phyloP scores from a whole-genome alignment of 1,139 yeast genomes.

The Yamadazyma buinensis region DNA sequence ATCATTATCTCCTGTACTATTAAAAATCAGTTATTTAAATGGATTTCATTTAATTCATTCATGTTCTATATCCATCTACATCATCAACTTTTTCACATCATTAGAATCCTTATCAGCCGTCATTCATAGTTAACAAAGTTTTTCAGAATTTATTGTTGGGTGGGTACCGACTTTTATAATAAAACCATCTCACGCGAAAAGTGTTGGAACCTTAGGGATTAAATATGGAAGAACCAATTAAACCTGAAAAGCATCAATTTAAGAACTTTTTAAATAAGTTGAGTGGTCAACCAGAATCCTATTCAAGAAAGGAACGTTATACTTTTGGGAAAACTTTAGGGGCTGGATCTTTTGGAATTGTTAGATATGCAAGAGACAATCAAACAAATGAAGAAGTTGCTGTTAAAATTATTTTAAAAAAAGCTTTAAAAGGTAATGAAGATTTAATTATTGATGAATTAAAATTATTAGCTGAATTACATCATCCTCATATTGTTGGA shows the following conservation, averaged over 20 bases:
- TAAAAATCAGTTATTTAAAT: too few relatives aligned
- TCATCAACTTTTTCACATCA: too few relatives aligned
- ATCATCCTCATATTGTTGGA: conserved; percentile 79
- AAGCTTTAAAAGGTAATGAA: conserved; percentile 74
- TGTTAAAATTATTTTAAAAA: conserved; percentile 77
- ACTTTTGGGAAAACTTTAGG: conserved; percentile 79
- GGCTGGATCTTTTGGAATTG: conserved; percentile 91
- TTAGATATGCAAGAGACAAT: conserved; percentile 65
- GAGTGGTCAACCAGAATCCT: conserved; percentile 72
- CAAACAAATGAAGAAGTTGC: conserved; percentile 73
- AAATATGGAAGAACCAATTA: conserved; percentile 6
- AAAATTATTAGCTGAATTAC: conserved; percentile 55
- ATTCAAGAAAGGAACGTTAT: conserved; percentile 59
- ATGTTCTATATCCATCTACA: too few relatives aligned
- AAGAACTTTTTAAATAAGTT: conserved; percentile 47
- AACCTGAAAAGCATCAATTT: conserved; percentile 17
- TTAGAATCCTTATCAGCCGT: too few relatives aligned
- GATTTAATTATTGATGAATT: conserved; percentile 73
- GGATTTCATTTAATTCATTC: too few relatives aligned
- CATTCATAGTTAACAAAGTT: too few relatives aligned
- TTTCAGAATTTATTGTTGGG: too few relatives aligned
- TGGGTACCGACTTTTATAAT: too few relatives aligned
- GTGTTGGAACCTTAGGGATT: too few relatives aligned
- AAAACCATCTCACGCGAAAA: too few relatives aligned
- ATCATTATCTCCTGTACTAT: too few relatives aligned